Conservation (phyloP, 495 filamentous ascomycete genomes). For the Aspergillus biplanus region DNA sequence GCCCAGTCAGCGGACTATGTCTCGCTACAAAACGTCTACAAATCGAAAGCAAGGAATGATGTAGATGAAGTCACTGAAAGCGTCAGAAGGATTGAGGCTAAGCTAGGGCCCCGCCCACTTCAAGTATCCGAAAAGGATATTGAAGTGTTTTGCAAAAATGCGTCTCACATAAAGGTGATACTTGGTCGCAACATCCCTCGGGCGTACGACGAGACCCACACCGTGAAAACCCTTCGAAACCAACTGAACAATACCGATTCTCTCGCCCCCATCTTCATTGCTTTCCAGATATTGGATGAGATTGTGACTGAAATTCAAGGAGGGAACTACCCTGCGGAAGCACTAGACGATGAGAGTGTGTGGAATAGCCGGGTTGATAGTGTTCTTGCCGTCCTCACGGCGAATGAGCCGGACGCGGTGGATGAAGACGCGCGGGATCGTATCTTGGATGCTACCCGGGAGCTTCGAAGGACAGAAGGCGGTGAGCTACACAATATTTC, state of each 20-base stretch:
- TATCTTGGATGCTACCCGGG: constrained; percentile 58
- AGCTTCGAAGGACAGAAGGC: constrained; percentile 76
- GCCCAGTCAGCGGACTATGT: constrained; percentile 91
- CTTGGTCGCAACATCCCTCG: constrained; percentile 60
- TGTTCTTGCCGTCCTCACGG: constrained; percentile 42
- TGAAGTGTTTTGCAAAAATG: constrained; percentile 93
- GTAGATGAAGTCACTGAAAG: constrained; percentile 71
- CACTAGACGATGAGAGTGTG: constrained; percentile 40
- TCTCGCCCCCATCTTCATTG: constrained; percentile 77
- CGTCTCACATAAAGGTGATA: constrained; percentile 89
- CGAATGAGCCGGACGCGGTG: constrained; percentile 52
- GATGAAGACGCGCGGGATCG: constrained; percentile 40
- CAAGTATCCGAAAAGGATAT: constrained; percentile 74
- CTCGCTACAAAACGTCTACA: constrained; percentile 91
- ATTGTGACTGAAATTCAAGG: constrained; percentile 50
- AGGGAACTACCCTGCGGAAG: constrained; percentile 21
- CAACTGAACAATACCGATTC: constrained; percentile 53
- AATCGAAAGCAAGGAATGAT: constrained; percentile 81
- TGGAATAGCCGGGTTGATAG: constrained; percentile 51
- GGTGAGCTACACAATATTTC: constrained; percentile 94
- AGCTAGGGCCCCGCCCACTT: constrained; percentile 47
- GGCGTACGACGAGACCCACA: constrained; percentile 39
- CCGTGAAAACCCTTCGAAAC: constrained; percentile 38
- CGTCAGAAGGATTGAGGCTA: constrained; percentile 64
- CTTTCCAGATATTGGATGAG: constrained; percentile 66